Percentiles rank a stretch among this genome's conserved stretches.
Conservation (phyloP, 1,139 yeast genomes). For the Arxiozyma bovina region DNA sequence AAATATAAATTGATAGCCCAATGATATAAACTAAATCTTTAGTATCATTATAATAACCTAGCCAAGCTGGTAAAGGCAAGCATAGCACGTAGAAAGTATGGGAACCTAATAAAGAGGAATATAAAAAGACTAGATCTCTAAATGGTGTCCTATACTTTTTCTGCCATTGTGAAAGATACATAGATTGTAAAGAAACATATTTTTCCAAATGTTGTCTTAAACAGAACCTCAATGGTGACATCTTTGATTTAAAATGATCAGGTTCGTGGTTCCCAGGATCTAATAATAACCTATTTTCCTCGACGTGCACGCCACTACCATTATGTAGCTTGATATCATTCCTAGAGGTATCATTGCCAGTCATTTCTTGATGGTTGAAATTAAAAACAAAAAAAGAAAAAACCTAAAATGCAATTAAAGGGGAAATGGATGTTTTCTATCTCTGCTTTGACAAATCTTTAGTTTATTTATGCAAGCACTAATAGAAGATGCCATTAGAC, state of each 20-base stretch:
- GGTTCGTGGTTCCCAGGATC: conserved; percentile 71
- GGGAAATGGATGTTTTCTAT: too few relatives aligned
- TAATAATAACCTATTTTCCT: not conserved
- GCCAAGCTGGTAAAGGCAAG: conserved; percentile 82
- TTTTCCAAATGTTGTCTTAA: conserved; percentile 51
- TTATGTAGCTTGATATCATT: not conserved
- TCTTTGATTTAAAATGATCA: conserved; percentile 51
- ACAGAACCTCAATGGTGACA: conserved; percentile 51
- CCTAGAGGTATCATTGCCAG: not conserved
- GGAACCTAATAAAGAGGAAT: conserved; percentile 84
- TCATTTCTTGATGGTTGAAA: not conserved
- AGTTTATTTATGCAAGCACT: too few relatives aligned
- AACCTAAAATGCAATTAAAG: too few relatives aligned
- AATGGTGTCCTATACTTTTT: conserved; percentile 38
- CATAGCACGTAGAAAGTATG: conserved; percentile 88
- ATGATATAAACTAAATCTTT: conserved; percentile 67
- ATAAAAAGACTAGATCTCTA: conserved; percentile 70
- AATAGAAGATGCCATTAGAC: too few relatives aligned
- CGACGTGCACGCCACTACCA: not conserved
- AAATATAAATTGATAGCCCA: conserved; percentile 75
- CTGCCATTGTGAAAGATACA: conserved; percentile 50
- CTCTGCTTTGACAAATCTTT: not conserved
- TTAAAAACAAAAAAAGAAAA: too few relatives aligned
- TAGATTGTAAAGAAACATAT: conserved; percentile 57
- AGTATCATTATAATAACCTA: conserved; percentile 52